A percentile compares a stretch with the other conserved stretches of the same genome.
Evolutionary conservation across 331 rosid genomes (phyloP).

Genomic region (Malus hybrid): DNA sequence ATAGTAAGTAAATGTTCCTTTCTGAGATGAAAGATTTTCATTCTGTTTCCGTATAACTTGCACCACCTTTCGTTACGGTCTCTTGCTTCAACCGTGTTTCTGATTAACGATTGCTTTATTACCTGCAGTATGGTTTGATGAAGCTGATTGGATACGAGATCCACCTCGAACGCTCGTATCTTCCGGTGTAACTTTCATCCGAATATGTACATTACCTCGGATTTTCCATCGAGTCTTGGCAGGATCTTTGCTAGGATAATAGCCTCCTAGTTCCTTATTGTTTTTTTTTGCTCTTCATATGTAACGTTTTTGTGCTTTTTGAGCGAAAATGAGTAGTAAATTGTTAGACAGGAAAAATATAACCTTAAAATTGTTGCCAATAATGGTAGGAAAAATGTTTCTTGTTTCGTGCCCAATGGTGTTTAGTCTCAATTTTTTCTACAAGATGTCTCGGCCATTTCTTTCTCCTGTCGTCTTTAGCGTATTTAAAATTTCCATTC

Average conservation of each 20-base stretch:
- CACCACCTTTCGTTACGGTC: no score
- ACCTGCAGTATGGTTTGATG: no score
- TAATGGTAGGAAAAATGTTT: slow-evolving; percentile 28
- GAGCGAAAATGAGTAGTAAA: slow-evolving; percentile 16
- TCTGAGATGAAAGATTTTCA: no score
- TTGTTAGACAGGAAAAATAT: neutral
- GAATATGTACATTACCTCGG: slow-evolving; percentile 40
- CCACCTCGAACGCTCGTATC: neutral
- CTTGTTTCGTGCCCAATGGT: neutral
- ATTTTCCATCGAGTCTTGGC: slow-evolving; percentile 17
- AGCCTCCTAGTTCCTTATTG: slow-evolving; percentile 2
- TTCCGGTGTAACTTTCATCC: slow-evolving; percentile 2
- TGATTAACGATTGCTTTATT: neutral
- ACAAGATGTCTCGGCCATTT: no score
- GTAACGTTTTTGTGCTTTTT: slow-evolving; percentile 12
- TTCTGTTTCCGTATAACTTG: no score
- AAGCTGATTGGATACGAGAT: neutral
- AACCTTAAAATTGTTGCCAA: slow-evolving; percentile 12
- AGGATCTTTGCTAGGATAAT: slow-evolving; percentile 20
- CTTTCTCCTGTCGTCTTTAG: no score
- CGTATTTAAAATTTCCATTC: no score
- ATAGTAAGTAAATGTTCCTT: no score
- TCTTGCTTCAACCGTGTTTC: neutral
- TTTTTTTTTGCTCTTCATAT: neutral
- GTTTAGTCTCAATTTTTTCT: neutral